Evolutionary conservation across 1,284 basidiomycete genomes (phyloP), one percentile per base, ranked within the genome.

Genomic region (Melampsora medusae): DNA sequence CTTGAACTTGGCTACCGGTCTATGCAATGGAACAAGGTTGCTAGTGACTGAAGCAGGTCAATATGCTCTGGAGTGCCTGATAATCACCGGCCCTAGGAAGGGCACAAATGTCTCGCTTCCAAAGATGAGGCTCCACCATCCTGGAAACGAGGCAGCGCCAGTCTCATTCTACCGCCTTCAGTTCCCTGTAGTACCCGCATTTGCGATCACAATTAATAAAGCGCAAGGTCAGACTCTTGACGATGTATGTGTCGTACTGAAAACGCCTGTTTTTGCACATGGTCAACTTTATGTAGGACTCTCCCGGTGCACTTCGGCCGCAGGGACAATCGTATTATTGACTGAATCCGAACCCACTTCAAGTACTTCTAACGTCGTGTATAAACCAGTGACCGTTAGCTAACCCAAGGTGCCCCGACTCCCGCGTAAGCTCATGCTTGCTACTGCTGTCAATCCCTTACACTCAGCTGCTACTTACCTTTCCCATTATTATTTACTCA

Each of bases 211-310:
- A 4, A 84, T 86, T 77, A 86, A 86, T 78, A 86, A 85, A 70
- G 49, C 83, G 0, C 85, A 87, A 79, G 86, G 86, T 0, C 85
- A 86, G 77, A 85, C 84, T 12, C 79, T 83, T 1, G 79, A 77
- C 31, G 69, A 79, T 67, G 79, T 84, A 49, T 82, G 81, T 2
- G n/a, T 84, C 4, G 81, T 85, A 78, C 71, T 86, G 33, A 33
- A 17, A 33, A 86, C 82, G 1, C 25, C 25, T 25, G 25, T 25
- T 25, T 25, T 25, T 1, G 25, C 25, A 1, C 25, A 25, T 25
- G 85, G 85, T 0, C 85, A 86, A 70, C 80, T 86, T 0, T 86
- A 86, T 81, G 85, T 85, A 31, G 85, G 84, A 14, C 79, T 86
- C 16, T 85, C 84, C 0, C 28, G 68, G 6, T 38, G 35, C 35